Percentiles rank a stretch among this genome's conserved stretches.
Conservation (phyloP, 208 protist genomes). For the Leishmania major region DNA sequence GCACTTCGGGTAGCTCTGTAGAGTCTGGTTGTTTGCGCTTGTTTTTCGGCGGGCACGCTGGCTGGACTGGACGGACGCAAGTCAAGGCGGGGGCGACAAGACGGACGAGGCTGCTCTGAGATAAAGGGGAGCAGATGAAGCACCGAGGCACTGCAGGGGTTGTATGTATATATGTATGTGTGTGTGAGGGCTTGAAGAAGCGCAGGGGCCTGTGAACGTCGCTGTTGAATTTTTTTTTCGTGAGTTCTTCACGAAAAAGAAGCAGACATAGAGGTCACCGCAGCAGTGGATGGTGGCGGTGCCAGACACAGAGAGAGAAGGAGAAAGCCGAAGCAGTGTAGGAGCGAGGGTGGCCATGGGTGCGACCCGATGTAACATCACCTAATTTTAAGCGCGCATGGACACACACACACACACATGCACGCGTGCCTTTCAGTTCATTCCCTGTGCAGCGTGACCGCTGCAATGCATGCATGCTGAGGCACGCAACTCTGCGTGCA, state of each 20-base stretch:
- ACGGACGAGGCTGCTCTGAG: no score
- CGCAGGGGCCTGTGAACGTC: not conserved
- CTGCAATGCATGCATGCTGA: not conserved
- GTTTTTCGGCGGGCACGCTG: not conserved
- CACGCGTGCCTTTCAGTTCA: not conserved
- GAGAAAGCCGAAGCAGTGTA: not conserved
- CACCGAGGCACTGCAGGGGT: no score
- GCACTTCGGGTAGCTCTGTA: not conserved
- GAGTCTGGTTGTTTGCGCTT: not conserved
- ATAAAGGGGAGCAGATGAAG: no score
- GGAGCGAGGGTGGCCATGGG: not conserved
- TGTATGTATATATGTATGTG: not conserved
- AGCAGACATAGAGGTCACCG: not conserved
- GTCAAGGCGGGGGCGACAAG: no score
- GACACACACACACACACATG: not conserved
- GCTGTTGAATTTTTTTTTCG: not conserved
- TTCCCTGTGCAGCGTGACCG: not conserved
- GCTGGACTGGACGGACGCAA: not conserved
- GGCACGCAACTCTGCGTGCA: not conserved
- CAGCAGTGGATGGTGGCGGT: not conserved
- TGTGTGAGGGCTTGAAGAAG: not conserved
- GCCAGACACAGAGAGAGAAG: not conserved
- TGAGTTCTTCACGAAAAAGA: slow-evolving; percentile 1
- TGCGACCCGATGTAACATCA: not conserved
- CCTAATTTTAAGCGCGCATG: not conserved